Evolutionary conservation across 495 filamentous ascomycete genomes (phyloP).

Genomic region (Extremus antarcticus): DNA sequence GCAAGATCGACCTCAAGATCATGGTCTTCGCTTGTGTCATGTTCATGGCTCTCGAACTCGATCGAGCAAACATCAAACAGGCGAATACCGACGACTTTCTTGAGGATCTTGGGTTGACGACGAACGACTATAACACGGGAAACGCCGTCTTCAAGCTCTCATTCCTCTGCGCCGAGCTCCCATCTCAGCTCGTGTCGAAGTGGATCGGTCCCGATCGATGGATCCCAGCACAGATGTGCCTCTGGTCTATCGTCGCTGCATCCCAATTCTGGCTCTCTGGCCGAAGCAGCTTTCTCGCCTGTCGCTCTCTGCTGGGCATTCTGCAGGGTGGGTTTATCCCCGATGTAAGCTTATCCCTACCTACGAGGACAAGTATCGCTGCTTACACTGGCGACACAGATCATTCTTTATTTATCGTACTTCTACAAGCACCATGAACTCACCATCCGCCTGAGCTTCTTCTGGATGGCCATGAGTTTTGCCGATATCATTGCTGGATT

Average conservation of each 20-base stretch:
- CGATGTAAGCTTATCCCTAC: too few species aligned
- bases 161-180: constrained; percentile 41
- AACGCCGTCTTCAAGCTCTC: constrained; percentile 33
- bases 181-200: constrained; percentile 39
- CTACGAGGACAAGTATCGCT: too few species aligned
- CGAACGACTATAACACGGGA: constrained; percentile 39
- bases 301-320: constrained; percentile 35
- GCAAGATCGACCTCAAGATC: too few species aligned
- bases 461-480: constrained; percentile 39
- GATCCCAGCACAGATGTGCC: constrained; percentile 38
- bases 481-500: constrained; percentile 39
- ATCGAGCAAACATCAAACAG: constrained; percentile 18
- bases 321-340: constrained; percentile 33
- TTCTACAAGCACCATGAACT: constrained; percentile 42
- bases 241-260: constrained; percentile 35
- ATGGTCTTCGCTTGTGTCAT: constrained; percentile 36
- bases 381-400: too few species aligned
- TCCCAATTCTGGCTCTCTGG: constrained; percentile 34
- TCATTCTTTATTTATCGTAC: constrained; percentile 43
- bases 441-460: constrained; percentile 38
- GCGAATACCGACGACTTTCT: constrained; percentile 29
- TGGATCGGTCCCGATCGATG: constrained; percentile 37
- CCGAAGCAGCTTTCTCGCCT: constrained; percentile 31
- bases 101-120: constrained; percentile 31
- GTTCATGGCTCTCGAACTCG: constrained; percentile 38